Percentiles rank a stretch among this genome's conserved stretches.
Evolutionary conservation across 108 stramenopile genomes (phyloP).

Genomic region (Stephanodiscus minutulus): DNA sequence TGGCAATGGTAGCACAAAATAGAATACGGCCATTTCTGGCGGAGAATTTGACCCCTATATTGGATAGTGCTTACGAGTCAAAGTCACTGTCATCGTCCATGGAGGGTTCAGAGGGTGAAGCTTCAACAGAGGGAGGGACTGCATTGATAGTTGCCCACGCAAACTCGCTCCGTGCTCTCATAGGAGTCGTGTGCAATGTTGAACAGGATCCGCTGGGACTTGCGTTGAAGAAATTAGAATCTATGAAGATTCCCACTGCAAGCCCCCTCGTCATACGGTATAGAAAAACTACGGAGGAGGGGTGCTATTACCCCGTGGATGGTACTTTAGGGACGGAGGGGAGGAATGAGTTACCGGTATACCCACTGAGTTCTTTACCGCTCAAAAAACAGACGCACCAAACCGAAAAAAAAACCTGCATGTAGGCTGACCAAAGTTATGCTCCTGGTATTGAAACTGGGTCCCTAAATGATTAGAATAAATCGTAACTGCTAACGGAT

Average conservation of each 20-base stretch:
- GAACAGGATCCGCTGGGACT: slow-evolving; percentile 51
- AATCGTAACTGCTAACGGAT: neutral
- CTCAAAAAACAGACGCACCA: neutral
- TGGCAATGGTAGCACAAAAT: slow-evolving; percentile 56
- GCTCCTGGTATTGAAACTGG: neutral
- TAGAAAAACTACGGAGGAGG: slow-evolving; percentile 12
- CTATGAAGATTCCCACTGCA: slow-evolving; percentile 56
- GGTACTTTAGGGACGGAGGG: slow-evolving; percentile 5
- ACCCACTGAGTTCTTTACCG: slow-evolving; percentile 22
- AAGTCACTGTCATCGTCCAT: slow-evolving; percentile 1
- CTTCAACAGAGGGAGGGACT: slow-evolving; percentile 32
- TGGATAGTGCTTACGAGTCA: slow-evolving; percentile 34
- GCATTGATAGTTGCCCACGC: slow-evolving; percentile 68
- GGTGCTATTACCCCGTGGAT: slow-evolving; percentile 23
- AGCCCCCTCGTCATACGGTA: slow-evolving; percentile 54
- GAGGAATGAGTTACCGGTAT: slow-evolving; percentile 20
- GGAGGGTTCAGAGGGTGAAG: neutral
- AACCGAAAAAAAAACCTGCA: no score
- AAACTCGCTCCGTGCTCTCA: slow-evolving; percentile 61
- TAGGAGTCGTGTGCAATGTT: slow-evolving; percentile 59
- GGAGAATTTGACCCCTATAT: slow-evolving; percentile 44
- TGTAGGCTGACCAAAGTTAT: neutral
- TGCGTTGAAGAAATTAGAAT: slow-evolving; percentile 51
- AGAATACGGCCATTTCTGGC: slow-evolving; percentile 59
- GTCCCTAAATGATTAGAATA: neutral